phyloP scores from a whole-genome alignment of 331 rosid genomes.

The Arachis monticola region DNA sequence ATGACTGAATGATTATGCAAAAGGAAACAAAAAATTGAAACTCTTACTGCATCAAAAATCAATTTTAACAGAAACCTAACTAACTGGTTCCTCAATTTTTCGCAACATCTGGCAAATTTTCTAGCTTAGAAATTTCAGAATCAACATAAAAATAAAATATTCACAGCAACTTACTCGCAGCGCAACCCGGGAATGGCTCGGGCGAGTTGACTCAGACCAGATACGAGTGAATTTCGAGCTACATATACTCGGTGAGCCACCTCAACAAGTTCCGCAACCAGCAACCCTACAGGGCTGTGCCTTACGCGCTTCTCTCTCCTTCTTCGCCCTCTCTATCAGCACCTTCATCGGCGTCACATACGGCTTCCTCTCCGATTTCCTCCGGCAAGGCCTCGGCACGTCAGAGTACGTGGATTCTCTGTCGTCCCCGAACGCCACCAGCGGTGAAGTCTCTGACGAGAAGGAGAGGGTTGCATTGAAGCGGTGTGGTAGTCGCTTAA shows the following conservation, averaged over 20 bases:
- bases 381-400: conserved; percentile 57
- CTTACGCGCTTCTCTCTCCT: conserved; percentile 66
- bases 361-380: conserved; percentile 72
- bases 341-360: conserved; percentile 79
- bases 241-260: conserved; percentile 67
- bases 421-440: background rate
- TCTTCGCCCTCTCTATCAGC: conserved; percentile 70
- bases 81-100: conserved; percentile 12
- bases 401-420: conserved; percentile 54
- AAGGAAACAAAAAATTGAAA: too few species aligned
- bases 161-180: conserved; percentile 61
- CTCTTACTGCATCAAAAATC: too few species aligned
- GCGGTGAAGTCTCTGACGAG: conserved; percentile 34
- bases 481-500: conserved; percentile 38
- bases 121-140: conserved; percentile 1
- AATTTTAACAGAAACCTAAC: background rate
- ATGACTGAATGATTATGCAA: too few species aligned
- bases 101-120: background rate
- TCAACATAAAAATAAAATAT: background rate
- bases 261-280: conserved; percentile 73
- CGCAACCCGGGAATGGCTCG: conserved; percentile 61
- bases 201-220: conserved; percentile 56
- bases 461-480: conserved; percentile 36
- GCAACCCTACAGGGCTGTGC: conserved; percentile 62
- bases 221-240: conserved; percentile 57